Conservation (phyloP, 371 early-diverging fungal genomes). For the Mucor irregularis region DNA sequence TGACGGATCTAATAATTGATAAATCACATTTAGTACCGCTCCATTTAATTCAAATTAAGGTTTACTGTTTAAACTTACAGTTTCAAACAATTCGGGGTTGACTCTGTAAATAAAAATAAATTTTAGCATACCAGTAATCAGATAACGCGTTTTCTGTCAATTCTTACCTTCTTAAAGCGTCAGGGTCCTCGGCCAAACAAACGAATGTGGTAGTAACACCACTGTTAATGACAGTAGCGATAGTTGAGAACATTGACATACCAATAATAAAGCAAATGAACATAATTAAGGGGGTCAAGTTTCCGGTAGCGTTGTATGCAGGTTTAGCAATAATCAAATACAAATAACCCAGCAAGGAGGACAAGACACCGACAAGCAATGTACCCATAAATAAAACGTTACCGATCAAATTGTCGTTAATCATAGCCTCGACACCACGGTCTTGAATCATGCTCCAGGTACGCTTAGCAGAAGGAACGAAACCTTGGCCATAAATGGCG, state of each 20-base stretch:
- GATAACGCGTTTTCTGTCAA: no score
- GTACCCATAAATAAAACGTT: constrained; percentile 69
- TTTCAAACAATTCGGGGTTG: constrained; percentile 62
- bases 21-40: neutral
- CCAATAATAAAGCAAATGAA: constrained; percentile 68
- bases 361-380: constrained; percentile 54
- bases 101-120: constrained; percentile 28
- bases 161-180: constrained; percentile 50
- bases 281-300: constrained; percentile 46
- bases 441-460: constrained; percentile 86
- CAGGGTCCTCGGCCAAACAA: constrained; percentile 83
- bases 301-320: constrained; percentile 38
- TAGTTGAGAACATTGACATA: constrained; percentile 65
- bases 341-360: constrained; percentile 55
- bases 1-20: constrained; percentile 44
- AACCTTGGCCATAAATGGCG: constrained; percentile 93
- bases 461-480: constrained; percentile 77
- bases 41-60: neutral
- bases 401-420: constrained; percentile 87
- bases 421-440: constrained; percentile 85
- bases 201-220: constrained; percentile 84
- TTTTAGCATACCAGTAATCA: no score
- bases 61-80: no score
- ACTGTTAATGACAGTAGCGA: constrained; percentile 73
- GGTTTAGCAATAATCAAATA: constrained; percentile 46